Percentiles rank a stretch among this genome's conserved stretches.
These are phyloP conservation scores for Ilyonectria mors-panacis DNA, from an alignment of 2,329 filamentous ascomycete genomes.

Conservation along the genomic window DNA sequence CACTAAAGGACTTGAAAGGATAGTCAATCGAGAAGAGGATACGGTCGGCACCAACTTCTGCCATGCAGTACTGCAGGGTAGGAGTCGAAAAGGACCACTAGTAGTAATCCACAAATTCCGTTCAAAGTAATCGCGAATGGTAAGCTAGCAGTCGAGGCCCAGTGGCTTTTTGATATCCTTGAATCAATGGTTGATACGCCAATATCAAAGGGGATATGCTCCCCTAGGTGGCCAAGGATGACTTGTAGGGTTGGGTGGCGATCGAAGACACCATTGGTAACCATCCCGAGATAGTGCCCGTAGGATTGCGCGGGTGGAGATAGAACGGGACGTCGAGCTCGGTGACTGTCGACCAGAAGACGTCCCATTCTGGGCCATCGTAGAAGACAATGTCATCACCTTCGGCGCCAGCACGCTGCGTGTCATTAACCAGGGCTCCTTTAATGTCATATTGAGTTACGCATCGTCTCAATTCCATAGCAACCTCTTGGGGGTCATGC, in stretches of 20 bases:
- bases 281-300: slow-evolving; percentile 68
- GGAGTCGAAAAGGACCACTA: slow-evolving; percentile 67
- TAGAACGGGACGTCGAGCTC: slow-evolving; percentile 77
- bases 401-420: slow-evolving; percentile 70
- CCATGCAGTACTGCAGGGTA: slow-evolving; percentile 64
- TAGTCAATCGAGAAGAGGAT: slow-evolving; percentile 70
- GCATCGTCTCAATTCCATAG: slow-evolving; percentile 65
- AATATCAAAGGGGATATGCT: slow-evolving; percentile 66
- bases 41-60: slow-evolving; percentile 64
- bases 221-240: slow-evolving; percentile 64
- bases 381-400: slow-evolving; percentile 76
- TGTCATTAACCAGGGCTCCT: slow-evolving; percentile 74
- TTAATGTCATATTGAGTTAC: slow-evolving; percentile 73
- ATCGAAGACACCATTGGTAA: slow-evolving; percentile 67
- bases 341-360: slow-evolving; percentile 71
- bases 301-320: slow-evolving; percentile 73
- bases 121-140: slow-evolving; percentile 67
- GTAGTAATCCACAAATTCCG: slow-evolving; percentile 72
- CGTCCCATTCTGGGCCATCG: slow-evolving; percentile 72
- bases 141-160: slow-evolving; percentile 63
- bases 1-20: slow-evolving; percentile 63
- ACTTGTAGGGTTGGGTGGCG: slow-evolving; percentile 61
- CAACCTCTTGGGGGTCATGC: slow-evolving; percentile 67
- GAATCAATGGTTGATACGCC: slow-evolving; percentile 69
- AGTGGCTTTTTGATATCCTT: slow-evolving; percentile 69